A percentile compares a stretch with the other conserved stretches of the same genome.
These are phyloP conservation scores for Magnolia kwangsiensis DNA, from an alignment of 164 flowering plant species.

Conservation along the genomic window DNA sequence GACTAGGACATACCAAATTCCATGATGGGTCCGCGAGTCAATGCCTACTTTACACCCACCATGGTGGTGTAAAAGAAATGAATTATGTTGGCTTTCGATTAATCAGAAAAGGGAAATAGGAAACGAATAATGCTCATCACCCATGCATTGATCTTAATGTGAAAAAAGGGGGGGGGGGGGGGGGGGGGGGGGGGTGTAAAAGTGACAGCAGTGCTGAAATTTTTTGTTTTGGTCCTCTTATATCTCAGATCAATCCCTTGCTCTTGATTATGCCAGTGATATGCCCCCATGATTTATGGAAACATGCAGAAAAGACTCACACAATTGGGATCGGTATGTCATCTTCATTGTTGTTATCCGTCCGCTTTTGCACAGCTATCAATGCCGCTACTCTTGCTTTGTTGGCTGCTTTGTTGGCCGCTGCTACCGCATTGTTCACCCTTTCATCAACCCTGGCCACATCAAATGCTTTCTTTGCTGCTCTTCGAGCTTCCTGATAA, in stretches of 20 bases:
- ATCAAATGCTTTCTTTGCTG: constrained; percentile 72
- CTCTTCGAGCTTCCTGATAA: constrained; percentile 78
- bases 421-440: constrained; percentile 68
- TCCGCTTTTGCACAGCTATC: constrained; percentile 76
- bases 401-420: constrained; percentile 87
- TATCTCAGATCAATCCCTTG: not conserved
- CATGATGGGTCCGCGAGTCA: too few species aligned
- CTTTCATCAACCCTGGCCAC: constrained; percentile 75
- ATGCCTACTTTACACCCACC: too few species aligned
- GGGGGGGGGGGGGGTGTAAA: not conserved
- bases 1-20: too few species aligned
- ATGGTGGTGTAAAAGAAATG: too few species aligned
- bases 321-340: constrained; percentile 22
- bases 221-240: not conserved
- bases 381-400: constrained; percentile 96
- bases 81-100: not conserved
- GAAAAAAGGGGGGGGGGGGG: not conserved
- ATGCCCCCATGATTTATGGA: not conserved
- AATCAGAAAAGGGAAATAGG: not conserved
- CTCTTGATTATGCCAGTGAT: not conserved
- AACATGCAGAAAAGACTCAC: constrained; percentile 13
- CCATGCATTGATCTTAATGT: not conserved
- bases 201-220: not conserved
- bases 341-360: constrained; percentile 28
- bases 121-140: too few species aligned